Conservation (phyloP, 2,329 filamentous ascomycete genomes). For the Aspergillus ibericus region DNA sequence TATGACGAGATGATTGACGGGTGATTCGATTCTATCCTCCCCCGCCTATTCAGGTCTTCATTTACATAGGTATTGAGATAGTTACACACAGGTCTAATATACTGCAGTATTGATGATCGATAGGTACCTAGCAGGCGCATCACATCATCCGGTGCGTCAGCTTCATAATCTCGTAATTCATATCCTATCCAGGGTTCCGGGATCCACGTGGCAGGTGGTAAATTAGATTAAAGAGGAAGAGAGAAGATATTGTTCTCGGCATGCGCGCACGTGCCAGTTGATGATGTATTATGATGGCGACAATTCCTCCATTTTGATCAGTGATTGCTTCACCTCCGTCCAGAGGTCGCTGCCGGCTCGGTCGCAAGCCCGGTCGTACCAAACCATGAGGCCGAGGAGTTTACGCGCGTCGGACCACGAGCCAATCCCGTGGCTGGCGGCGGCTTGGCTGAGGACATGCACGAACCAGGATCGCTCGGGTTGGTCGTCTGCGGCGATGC, state of each 20-base stretch:
- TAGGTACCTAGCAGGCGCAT: too few relatives aligned
- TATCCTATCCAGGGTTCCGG: background rate
- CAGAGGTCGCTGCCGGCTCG: constrained; percentile 30
- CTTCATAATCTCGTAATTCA: background rate
- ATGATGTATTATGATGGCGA: background rate
- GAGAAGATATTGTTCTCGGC: too few relatives aligned
- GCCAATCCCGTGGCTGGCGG: constrained; percentile 19
- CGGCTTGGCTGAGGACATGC: constrained; percentile 23
- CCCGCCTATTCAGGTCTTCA: too few relatives aligned
- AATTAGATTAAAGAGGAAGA: background rate
- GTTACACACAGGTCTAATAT: too few relatives aligned
- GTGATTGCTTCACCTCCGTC: constrained; percentile 21
- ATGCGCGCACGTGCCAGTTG: too few relatives aligned
- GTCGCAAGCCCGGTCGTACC: constrained; percentile 39
- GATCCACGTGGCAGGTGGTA: too few relatives aligned
- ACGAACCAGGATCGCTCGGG: constrained; percentile 37
- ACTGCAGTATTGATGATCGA: too few relatives aligned
- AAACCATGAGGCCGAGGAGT: constrained; percentile 30
- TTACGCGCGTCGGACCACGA: constrained; percentile 30
- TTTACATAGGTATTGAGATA: too few relatives aligned
- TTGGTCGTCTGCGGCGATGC: constrained; percentile 37
- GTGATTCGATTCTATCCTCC: too few relatives aligned
- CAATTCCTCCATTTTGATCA: background rate
- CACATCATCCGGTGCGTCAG: background rate
- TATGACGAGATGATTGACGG: too few relatives aligned